A percentile compares a stretch with the other conserved stretches of the same genome.
These are phyloP conservation scores for Exophiala sp. DNA, from an alignment of 2,329 filamentous ascomycete species.

Conservation along the genomic window DNA sequence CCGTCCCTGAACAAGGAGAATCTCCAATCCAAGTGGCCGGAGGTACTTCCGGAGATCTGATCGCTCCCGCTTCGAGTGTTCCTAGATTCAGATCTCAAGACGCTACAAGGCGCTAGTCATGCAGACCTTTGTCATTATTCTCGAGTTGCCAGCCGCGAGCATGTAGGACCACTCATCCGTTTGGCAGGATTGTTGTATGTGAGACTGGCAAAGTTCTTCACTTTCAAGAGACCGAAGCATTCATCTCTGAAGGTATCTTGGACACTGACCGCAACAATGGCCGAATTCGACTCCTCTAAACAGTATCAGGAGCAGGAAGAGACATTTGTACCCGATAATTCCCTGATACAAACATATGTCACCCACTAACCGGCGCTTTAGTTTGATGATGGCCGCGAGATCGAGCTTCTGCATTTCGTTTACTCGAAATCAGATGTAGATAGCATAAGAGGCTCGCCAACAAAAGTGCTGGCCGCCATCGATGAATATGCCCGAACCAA, in stretches of 20 bases:
- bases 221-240: too few species aligned
- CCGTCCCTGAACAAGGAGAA: background rate
- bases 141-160: background rate
- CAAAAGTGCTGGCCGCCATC: constrained; percentile 64
- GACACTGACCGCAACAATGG: constrained; percentile 2
- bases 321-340: constrained; percentile 19
- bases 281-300: constrained; percentile 23
- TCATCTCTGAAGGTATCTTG: too few species aligned
- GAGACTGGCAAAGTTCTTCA: too few species aligned
- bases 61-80: background rate
- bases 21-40: background rate
- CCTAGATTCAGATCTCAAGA: background rate
- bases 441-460: constrained; percentile 61
- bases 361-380: constrained; percentile 25
- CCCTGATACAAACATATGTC: background rate
- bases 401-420: constrained; percentile 68
- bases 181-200: too few species aligned
- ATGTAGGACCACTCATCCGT: too few species aligned
- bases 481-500: constrained; percentile 64
- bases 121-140: background rate
- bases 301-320: constrained; percentile 27
- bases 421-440: constrained; percentile 60
- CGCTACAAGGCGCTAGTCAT: background rate
- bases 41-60: background rate
- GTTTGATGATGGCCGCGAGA: constrained; percentile 70